Evolutionary conservation across 371 early-diverging fungal genomes (phyloP).

Genomic region (Choanephora cucurbitarum): DNA sequence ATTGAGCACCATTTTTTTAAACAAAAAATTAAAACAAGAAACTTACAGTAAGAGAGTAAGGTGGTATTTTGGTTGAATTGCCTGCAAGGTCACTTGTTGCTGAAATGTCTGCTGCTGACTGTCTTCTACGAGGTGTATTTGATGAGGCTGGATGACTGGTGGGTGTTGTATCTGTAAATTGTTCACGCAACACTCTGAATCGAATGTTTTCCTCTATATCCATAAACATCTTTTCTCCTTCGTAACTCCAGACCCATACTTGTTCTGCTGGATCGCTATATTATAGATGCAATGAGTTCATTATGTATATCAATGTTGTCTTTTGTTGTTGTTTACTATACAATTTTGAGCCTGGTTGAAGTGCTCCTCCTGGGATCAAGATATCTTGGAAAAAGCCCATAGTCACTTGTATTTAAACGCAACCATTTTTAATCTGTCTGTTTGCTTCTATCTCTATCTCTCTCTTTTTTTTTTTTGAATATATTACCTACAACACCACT

Average conservation of each 20-base stretch:
- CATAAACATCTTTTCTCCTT: constrained; percentile 82
- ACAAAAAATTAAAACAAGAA: background rate
- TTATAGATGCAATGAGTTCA: background rate
- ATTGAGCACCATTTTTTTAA: background rate
- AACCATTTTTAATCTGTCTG: too few species aligned
- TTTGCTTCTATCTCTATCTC: too few species aligned
- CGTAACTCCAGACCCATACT: constrained; percentile 90
- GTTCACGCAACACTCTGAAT: constrained; percentile 74
- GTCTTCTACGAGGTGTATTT: constrained; percentile 17
- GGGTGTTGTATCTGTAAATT: constrained; percentile 82
- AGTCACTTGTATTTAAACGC: constrained; percentile 60
- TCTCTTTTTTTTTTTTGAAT: background rate
- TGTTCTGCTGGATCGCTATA: constrained; percentile 68
- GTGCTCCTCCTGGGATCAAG: constrained; percentile 67
- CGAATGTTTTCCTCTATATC: constrained; percentile 81
- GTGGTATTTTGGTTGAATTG: constrained; percentile 61
- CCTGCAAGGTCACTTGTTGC: constrained; percentile 54
- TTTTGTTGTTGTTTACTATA: too few species aligned
- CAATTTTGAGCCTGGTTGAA: constrained; percentile 70
- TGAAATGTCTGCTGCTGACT: constrained; percentile 48
- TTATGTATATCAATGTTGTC: background rate
- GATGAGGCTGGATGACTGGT: constrained; percentile 35
- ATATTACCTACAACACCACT: constrained; percentile 53
- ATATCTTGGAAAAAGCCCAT: constrained; percentile 95
- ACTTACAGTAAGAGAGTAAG: constrained; percentile 60